Conservation (phyloP, 164 flowering plant species). For the Umbilicus rupestris region DNA sequence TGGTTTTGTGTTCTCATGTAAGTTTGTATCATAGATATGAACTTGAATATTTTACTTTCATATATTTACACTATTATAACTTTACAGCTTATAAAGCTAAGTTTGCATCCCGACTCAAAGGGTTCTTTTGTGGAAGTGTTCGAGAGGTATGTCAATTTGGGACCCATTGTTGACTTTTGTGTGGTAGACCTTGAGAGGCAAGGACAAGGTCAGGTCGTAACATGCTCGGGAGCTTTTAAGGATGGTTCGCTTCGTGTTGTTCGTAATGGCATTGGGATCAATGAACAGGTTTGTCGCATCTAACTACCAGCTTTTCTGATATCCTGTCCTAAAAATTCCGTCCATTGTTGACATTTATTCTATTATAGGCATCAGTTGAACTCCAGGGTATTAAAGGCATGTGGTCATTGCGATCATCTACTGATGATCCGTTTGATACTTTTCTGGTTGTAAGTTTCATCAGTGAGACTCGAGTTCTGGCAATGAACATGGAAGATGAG, state of each 20-base stretch:
- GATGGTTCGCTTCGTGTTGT: conserved; percentile 98
- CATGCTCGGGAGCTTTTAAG: conserved; percentile 97
- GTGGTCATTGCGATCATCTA: conserved; percentile 94
- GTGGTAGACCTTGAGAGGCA: conserved; percentile 99
- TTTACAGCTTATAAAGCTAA: conserved; percentile 82
- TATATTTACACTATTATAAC: neutral
- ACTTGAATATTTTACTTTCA: too few species aligned
- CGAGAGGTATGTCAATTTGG: conserved; percentile 88
- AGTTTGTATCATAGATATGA: neutral
- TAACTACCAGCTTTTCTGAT: neutral
- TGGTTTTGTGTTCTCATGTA: neutral
- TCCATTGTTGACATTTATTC: neutral
- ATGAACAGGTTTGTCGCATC: conserved; percentile 67
- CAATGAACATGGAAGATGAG: conserved; percentile 94
- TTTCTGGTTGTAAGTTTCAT: conserved; percentile 96
- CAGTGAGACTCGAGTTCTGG: conserved; percentile 85
- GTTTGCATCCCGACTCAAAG: conserved; percentile 84
- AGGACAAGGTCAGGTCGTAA: conserved; percentile 98
- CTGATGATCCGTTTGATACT: conserved; percentile 85
- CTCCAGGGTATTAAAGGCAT: conserved; percentile 99
- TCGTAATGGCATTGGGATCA: conserved; percentile 97
- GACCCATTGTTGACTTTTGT: conserved; percentile 95
- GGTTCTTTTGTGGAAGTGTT: conserved; percentile 96
- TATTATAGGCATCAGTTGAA: conserved; percentile 84
- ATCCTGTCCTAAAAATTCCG: neutral